Evolutionary conservation across 179 eudicot species (phyloP), one percentile per base, ranked within the genome.

Genomic region (Beta corolliflora): DNA sequence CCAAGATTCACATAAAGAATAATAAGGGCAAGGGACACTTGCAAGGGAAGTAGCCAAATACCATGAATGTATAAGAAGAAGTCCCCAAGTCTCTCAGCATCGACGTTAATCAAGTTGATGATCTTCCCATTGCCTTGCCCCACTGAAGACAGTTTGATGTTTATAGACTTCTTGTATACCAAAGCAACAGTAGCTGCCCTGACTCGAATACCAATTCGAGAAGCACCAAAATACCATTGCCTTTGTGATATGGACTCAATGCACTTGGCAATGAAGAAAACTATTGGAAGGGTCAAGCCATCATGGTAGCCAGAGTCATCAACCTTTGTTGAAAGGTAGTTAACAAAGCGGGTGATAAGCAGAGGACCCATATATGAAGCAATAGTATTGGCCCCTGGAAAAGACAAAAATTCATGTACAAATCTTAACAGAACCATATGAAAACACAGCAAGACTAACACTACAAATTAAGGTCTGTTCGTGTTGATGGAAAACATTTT

Each of bases 301-400:
- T 90, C 76, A 11, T 69, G 71, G 73, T 81, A 86, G 84, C 86
- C 87, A 36, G 87, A 61, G 21, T 78, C 58, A 12, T 91, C 91
- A 66, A 79, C 78, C 67, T 90, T 88, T 31, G 79, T 81, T 2
- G 97, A 90, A 59, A 96, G 76, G 83, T 89, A 92, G 76, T 89
- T 79, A 41, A 96, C 97, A 79, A 94, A 96, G 79, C 79, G 88
- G 25, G 92, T 88, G 60, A 96, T 94, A 31, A 96, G 89, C 71
- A 92, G 79, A 8, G 99, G 99, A 60, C 99, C 98, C 79, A 90
- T 82, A 76, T 94, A 93, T 16, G 99, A 91, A 78, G 98, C 93
- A 84, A 89, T 76, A 25, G 97, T 91, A 68, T 91, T 91, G 9
- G 85, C 86, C 82, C 93, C 99, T 94, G 41, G 41, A 36, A 36